Base-by-base conservation (phyloP, 192 early-diverging fungal genomes). In the Haplosporangium gracile region DNA sequence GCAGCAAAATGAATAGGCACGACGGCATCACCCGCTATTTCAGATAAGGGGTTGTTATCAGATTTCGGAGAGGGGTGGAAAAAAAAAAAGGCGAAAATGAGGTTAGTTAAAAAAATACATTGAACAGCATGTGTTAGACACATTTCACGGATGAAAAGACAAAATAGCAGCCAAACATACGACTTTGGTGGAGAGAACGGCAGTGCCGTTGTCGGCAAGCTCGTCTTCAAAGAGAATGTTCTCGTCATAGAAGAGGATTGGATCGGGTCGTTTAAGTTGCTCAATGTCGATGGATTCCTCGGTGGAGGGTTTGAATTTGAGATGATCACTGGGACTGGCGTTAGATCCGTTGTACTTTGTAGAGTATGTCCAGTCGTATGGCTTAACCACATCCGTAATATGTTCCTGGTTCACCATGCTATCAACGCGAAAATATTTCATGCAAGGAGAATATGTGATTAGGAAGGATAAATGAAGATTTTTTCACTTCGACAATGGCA, bases 291-390 rank as follows among this genome's bases (percentile, higher is more conserved):
- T 97, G 10, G 71, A 57, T 7, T 90, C 80, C 8, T 74, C 47
- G 4, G 85, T 80, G 9, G 90, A 88, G 5, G 69, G 36, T 29
- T 24, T 10, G 38, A 75, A 82, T 15, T 74, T 51, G 72, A 89
- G 71, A 5, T 42, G 43, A 24, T 75, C 45, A 22, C 68, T 57
- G 7, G 95, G 93, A 24, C 97, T 73, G 39, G 47, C 40, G n/a
- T 68, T 77, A 6, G 95, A 93, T 24, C 97, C 97, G 34, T 84
- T 87, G 90, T 98, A 98, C 22, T 89, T 87, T 38, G 98, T 98
- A 6, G 95, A 91, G 76, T 97, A 98, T 0, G 98, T 99, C 98
- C 98, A 99, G 87, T 99, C 98, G 75, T 98, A 99, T 16, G 98
- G 97, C 76, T 95, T 97, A 71, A 96, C 89, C n/a, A 96, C 93